A percentile compares a stretch with the other conserved stretches of the same genome.
These are phyloP conservation scores for Aspergillus awamori DNA, from an alignment of 2,329 filamentous ascomycete genomes.

Conservation along the genomic window DNA sequence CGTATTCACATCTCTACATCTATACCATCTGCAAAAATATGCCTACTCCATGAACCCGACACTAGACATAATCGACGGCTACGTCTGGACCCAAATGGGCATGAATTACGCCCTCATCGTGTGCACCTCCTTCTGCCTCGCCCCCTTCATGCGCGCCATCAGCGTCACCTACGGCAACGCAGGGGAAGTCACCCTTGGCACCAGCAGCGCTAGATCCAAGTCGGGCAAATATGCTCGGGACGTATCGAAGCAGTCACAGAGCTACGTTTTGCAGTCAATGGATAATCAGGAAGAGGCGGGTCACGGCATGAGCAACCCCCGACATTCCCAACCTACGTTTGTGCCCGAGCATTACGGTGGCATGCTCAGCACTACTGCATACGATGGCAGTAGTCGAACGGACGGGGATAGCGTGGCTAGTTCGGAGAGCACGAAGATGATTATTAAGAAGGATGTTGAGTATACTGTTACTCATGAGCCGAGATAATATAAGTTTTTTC, in stretches of 20 bases:
- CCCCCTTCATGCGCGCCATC: slow-evolving; percentile 7
- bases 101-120: slow-evolving; percentile 5
- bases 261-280: background rate
- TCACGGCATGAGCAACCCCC: background rate
- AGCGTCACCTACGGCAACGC: slow-evolving; percentile 2
- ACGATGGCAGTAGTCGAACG: background rate
- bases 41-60: background rate
- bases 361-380: background rate
- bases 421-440: slow-evolving; percentile 15
- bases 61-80: background rate
- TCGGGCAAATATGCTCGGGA: background rate
- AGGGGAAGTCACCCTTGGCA: background rate
- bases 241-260: background rate
- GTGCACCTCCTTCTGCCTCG: slow-evolving; percentile 4
- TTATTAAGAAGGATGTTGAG: slow-evolving; percentile 18
- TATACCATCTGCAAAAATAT: background rate
- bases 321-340: background rate
- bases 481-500: background rate
- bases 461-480: slow-evolving; percentile 2
- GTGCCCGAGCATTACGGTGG: background rate
- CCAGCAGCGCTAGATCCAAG: background rate
- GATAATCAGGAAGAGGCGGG: background rate
- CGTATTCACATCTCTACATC: background rate
- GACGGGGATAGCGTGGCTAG: slow-evolving; percentile 12
- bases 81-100: slow-evolving; percentile 7